Evolutionary conservation across 495 filamentous ascomycete species (phyloP).

Genomic region (Xylaria cubensis): DNA sequence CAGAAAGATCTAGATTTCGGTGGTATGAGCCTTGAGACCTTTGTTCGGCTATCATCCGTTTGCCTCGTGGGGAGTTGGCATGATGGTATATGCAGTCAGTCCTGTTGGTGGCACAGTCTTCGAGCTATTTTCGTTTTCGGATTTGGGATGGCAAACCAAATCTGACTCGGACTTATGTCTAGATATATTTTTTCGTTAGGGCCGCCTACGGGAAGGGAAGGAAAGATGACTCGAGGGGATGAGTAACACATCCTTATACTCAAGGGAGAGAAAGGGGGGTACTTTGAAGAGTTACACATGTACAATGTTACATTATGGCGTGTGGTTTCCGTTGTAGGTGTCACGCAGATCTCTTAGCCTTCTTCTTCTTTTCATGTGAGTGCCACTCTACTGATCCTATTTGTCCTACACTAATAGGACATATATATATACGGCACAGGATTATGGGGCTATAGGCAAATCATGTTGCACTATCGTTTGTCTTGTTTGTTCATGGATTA

Average conservation of each 20-base stretch:
- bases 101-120: conserved; percentile 7
- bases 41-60: neutral
- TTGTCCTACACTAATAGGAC: neutral
- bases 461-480: neutral
- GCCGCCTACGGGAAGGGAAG: neutral
- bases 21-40: neutral
- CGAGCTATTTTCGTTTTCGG: neutral
- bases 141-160: neutral
- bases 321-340: neutral
- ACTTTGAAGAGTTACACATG: neutral
- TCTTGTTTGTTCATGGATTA: neutral
- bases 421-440: neutral
- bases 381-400: neutral
- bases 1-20: neutral
- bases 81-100: neutral
- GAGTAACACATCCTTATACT: neutral
- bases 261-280: neutral
- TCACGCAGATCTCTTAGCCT: neutral
- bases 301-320: neutral
- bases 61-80: neutral
- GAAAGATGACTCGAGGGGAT: too few species aligned
- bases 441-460: neutral
- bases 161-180: neutral
- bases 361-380: neutral
- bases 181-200: neutral